phyloP scores from a whole-genome alignment of 805 yeast genomes.

The Saccharomycopsis capsularis region DNA sequence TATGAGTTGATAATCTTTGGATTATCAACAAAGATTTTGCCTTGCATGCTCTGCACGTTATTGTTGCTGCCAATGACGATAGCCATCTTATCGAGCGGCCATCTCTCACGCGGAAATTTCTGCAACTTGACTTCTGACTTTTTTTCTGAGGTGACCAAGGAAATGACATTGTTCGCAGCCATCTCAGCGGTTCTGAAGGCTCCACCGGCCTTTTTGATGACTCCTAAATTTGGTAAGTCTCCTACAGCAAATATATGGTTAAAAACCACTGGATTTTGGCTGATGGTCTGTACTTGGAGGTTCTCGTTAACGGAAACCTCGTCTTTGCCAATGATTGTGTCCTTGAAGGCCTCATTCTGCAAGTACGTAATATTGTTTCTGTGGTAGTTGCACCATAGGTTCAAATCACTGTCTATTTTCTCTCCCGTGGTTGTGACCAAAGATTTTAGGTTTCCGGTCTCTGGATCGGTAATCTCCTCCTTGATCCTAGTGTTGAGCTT shows the following conservation, averaged over 20 bases:
- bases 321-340: conserved; percentile 24
- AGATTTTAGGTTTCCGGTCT: neutral
- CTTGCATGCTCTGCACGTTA: conserved; percentile 9
- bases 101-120: neutral
- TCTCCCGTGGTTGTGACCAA: conserved; percentile 13
- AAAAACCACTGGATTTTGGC: neutral
- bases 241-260: conserved; percentile 33
- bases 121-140: too few relatives aligned
- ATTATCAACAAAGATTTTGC: conserved; percentile 10
- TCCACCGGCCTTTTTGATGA: conserved; percentile 37
- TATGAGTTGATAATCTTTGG: neutral
- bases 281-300: conserved; percentile 22
- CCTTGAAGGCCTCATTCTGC: conserved; percentile 21
- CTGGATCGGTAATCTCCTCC: conserved; percentile 8
- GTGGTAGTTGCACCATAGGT: conserved; percentile 34
- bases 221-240: conserved; percentile 31
- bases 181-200: conserved; percentile 28
- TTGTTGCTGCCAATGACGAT: conserved; percentile 15
- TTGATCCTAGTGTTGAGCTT: conserved; percentile 30
- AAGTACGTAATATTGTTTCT: conserved; percentile 31
- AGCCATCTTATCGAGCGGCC: conserved; percentile 19
- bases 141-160: conserved; percentile 11
- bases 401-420: conserved; percentile 26
- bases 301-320: conserved; percentile 27
- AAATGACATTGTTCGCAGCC: conserved; percentile 26